Evolutionary conservation across 257 asterid species (phyloP), one percentile per base, ranked within the genome.

Genomic region (Solanum sitiens): DNA sequence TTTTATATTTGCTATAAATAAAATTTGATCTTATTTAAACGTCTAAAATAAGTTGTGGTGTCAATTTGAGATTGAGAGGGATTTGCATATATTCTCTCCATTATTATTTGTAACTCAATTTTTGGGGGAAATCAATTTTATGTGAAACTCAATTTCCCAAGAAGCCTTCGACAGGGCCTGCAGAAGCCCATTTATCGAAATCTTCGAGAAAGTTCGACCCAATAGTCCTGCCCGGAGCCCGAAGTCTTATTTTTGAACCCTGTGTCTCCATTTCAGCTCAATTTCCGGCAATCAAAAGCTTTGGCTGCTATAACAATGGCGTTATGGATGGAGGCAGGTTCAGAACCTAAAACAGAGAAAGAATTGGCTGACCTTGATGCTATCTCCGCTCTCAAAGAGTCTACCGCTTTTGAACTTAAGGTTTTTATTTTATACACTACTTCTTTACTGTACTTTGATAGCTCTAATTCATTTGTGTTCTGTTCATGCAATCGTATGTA

Each of bases 391-490:
- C 92, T 97, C 92, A 95, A 95, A 90, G 88, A 92, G 80, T 89
- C 98, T 85, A 61, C 98, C 44, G 98, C 98, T 87, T 47, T 95
- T 88, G 98, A 97, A 90, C 94, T 94, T 86, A 95, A 97, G 99
- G 98, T 95, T 44, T 1, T 85, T 74, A 40, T 79, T 21, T 35
- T 7, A 27, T n/a, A 75, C 13, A 33, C 33, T 3, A 32, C 37
- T 4, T 23, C 44, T 71, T 12, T 68, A 68, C 42, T 16, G 2
- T 16, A 71, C 77, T 71, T 32, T 71, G 74, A 68, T 11, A 6
- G 32, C 77, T 16, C 8, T 71, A 8, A 5, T 71, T 71, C 76
- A 30, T 71, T 33, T 73, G 80, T 35, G n/a, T 72, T 35, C 16
- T 20, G 27, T 72, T 72, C 16, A 72, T 72, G 80, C 80, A 72